Conservation (phyloP, 192 early-diverging fungal species). For the Phycomyces blakesleeanus region DNA sequence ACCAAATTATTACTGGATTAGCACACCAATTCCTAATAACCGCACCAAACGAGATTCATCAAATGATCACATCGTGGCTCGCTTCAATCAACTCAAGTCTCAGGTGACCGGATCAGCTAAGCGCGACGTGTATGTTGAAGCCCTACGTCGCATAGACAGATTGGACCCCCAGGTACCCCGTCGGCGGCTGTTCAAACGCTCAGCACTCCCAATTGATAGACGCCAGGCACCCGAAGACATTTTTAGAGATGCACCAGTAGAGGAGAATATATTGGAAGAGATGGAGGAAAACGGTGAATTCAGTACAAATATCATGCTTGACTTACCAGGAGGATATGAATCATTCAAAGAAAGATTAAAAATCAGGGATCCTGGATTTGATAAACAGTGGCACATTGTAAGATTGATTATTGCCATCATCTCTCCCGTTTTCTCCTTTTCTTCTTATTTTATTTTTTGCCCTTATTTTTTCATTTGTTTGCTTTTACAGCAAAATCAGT, state of each 20-base stretch:
- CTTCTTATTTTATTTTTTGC: too few relatives aligned
- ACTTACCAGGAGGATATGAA: slow-evolving; percentile 17
- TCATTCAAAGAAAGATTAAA: slow-evolving; percentile 37
- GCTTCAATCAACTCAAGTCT: not conserved
- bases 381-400: slow-evolving; percentile 82
- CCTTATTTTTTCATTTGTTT: too few relatives aligned
- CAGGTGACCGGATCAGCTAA: not conserved
- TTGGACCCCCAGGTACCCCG: slow-evolving; percentile 21
- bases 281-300: slow-evolving; percentile 6
- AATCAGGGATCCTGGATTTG: slow-evolving; percentile 73
- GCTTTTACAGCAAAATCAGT: too few relatives aligned
- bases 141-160: not conserved
- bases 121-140: not conserved
- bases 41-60: not conserved
- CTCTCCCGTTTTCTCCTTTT: too few relatives aligned
- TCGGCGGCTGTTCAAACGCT: slow-evolving; percentile 13
- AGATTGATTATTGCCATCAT: slow-evolving; percentile 1
- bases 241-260: not conserved
- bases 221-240: not conserved
- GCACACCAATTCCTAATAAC: slow-evolving; percentile 34
- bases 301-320: slow-evolving; percentile 4
- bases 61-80: not conserved
- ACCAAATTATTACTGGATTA: slow-evolving; percentile 59
- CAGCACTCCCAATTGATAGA: not conserved
- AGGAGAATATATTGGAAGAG: slow-evolving; percentile 26